Evolutionary conservation across 768 basidiomycete species (phyloP), one percentile per base, ranked within the genome.

Genomic region (Calvatia gigantea): DNA sequence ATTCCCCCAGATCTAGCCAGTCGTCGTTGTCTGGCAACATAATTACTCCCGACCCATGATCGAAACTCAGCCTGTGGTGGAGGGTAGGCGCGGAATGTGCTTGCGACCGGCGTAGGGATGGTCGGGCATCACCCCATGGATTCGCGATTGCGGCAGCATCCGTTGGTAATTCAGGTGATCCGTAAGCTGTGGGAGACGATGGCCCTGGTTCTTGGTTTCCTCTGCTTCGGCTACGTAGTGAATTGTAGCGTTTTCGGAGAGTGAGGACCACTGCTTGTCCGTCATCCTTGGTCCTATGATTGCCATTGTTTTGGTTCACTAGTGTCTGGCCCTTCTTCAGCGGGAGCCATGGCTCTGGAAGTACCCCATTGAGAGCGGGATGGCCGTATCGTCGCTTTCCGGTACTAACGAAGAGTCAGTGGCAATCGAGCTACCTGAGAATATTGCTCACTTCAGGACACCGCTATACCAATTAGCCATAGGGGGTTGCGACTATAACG

Each of bases 401-500:
- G n/a, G 94, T 97, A 67, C 91, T 94, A 58, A 12, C 38, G 49
- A 44, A 58, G 32, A 35, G n/a, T 56, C 3, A 63, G 42, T 19
- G 9, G 14, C 9, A 27, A 5, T 39, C 12, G 29, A 23, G 3
- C 25, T 19, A 7, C 46, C 21, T 55, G 15, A 41, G 11, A 38
- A 2, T 21, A 31, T 49, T 45, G 62, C 63, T 12, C 67, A 92
- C 91, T 96, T 96, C 12, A 98, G 75, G 19, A 98, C 92, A 0
- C 96, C 96, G 41, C 79, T 81, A 68, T 93, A 98, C 85, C 92
- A 95, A 62, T 92, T 92, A 12, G 89, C 87, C 91, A 98, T 94
- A 0, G 96, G 96, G 0, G 96, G 95, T 69, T 98, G 96, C 0
- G 92, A 94, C 89, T 94, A 63, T 2, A 45, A 48, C 39, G 29